Evolutionary conservation across 2,329 filamentous ascomycete genomes (phyloP), one percentile per base, ranked within the genome.

Genomic region (Achaetomium macrosporum): DNA sequence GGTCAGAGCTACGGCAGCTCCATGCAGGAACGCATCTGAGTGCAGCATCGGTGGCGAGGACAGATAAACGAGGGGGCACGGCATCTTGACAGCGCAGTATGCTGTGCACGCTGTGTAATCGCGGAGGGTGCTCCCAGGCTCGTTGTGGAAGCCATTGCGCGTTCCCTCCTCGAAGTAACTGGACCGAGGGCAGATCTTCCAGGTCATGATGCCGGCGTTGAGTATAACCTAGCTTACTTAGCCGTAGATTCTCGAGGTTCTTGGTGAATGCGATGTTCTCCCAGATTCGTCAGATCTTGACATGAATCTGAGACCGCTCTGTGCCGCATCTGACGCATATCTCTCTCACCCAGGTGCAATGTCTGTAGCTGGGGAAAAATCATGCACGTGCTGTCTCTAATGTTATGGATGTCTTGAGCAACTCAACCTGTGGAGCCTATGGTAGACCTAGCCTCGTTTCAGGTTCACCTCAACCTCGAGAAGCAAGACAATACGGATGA

Each of bases 71-170:
- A 54, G 44, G 54, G 43, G 31, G 49, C n/a, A 61, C 61, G 31
- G 42, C 60, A 60, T 60, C 50, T 61, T 61, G 59, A 58, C 60
- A 61, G 57, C 56, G 42, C 44, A 47, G 35, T 53, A 37, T 16
- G 13, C 15, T 4, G 35, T 37, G 35, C 35, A 4, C 25, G 49
- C 19, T 48, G 57, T 61, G 55, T 35, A 33, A 52, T 47, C 17
- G 20, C 35, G 46, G 37, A 7, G 25, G 25, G 25, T 25, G 25
- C 25, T 4, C 25, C 25, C 4, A 25, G 36, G n/a, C n/a, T n/a
- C n/a, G n/a, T n/a, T n/a, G n/a, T n/a, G n/a, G n/a, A n/a, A n/a
- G n/a, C n/a, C 17, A 48, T 48, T 53, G 41, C 41, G 45, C 29
- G 42, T 25, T 25, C 25, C 25, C 4, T 7, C 25, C 4, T 53